Base-by-base conservation (phyloP, 768 basidiomycete species). In the Lactifluus echinatus region DNA sequence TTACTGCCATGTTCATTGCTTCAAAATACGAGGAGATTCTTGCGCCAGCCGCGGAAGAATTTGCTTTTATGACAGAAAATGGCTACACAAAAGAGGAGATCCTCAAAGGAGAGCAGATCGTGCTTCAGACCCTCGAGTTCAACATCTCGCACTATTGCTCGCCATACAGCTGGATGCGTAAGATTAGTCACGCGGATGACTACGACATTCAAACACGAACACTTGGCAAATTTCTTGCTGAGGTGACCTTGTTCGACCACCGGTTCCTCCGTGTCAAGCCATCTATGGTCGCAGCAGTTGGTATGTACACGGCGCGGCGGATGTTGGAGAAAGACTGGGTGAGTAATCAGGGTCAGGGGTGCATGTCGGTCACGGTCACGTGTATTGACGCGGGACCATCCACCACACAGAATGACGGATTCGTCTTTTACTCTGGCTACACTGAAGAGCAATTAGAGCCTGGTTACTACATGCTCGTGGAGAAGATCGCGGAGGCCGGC, bases 11-110 rank as follows among this genome's bases (percentile, higher is more conserved):
- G 89, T 98, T 98, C 76, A 87, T 99, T 64, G 96, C 96, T 0
- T 87, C 93, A 56, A 99, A 99, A 73, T 99, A 98, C 75, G 96
- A 99, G 72, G 96, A 99, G 72, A 97, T 99, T 67, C 79, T 99
- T 56, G 95, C 96, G 0, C 96, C 96, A 0, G 87, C 86, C 5
- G 92, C 94, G 17, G 93, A 96, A n/a, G 95, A 97, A 71, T 99
- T 98, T 65, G 93, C 96, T 60, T 92, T 81, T 78, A 93, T 99
- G 90, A 95, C 95, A 19, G 92, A 98, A 72, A 89, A 87, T 57
- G 93, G 89, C 1, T 98, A 93, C 73, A 82, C 82, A 53, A 87
- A 85, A 71, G 95, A 98, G 55, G 96, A 99, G 72, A 93, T 99
- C 67, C 79, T 99, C 62, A 97, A 96, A 72, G 96, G 96, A 68